Base-by-base conservation (phyloP, 441 rosid species). In the Eruca vesicaria region DNA sequence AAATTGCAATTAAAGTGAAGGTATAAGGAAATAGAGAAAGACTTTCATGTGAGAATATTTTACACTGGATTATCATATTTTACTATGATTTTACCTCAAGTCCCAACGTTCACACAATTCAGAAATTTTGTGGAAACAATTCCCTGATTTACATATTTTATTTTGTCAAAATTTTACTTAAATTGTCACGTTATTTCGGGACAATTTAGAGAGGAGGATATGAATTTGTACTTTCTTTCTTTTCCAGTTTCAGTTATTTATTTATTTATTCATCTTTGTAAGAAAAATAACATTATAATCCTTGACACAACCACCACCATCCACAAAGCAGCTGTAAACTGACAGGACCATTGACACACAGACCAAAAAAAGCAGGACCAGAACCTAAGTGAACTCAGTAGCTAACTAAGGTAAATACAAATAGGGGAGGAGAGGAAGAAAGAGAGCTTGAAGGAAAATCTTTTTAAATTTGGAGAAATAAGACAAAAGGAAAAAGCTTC, bases 331-430 rank as follows among this genome's bases (percentile, higher is more conserved):
- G 63, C 16, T 36, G 3, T 52, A 52, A 52, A 19, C 26, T 9
- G 57, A n/a, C n/a, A 52, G 57, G 57, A 52, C 57, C 26, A 52
- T 19, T 52, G 14, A 19, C 57, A 52, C 57, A 52, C 57, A 52
- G 19, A 52, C 12, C 26, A 52, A 48, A 12, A 52, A 2, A 63
- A 62, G 76, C 56, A 53, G 70, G 71, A 73, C 64, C 66, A 74
- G 50, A 66, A 67, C 38, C 72, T 32, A 66, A 15, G 72, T 31
- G 59, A 66, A 6, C 6, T 52, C 2, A 7, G 41, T 33, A 36
- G 56, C 45, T 36, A 23, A 5, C 55, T 23, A 71, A 35, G 23
- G 43, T 6, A 63, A 53, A 48, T 18, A 26, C 56, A 29, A 55
- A n/a, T n/a, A n/a, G n/a, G n/a, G n/a, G n/a, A n/a, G n/a, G 5